Percentiles rank a stretch among this genome's conserved stretches.
Conservation (phyloP, 495 filamentous ascomycete species). For the Tuber melanosporum region DNA sequence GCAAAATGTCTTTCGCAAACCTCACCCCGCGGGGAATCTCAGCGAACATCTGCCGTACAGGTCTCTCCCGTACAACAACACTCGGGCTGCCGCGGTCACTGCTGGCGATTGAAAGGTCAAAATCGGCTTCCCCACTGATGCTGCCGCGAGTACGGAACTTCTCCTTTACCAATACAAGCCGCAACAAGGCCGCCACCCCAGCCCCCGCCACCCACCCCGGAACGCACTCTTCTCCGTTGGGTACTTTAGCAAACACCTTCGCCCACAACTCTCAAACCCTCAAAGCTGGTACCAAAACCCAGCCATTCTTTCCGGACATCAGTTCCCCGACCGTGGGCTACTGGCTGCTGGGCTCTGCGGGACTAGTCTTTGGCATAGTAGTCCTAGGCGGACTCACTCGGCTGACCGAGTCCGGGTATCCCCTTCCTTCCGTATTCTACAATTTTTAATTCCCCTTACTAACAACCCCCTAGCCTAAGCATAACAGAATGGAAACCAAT, state of each 20-base stretch:
- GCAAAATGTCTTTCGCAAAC: neutral
- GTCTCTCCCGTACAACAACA: neutral
- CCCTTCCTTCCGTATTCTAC: neutral
- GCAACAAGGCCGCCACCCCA: slow-evolving; percentile 9
- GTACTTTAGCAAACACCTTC: slow-evolving; percentile 29
- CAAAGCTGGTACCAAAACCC: slow-evolving; percentile 10
- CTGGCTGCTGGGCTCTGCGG: slow-evolving; percentile 87
- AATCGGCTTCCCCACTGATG: neutral
- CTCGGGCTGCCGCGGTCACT: neutral
- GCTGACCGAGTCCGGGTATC: slow-evolving; percentile 89
- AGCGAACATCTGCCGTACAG: neutral
- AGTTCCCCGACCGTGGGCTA: slow-evolving; percentile 72
- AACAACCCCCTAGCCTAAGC: slow-evolving; percentile 58
- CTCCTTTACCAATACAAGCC: slow-evolving; percentile 24
- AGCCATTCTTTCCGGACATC: slow-evolving; percentile 60
- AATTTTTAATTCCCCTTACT: slow-evolving; percentile 8
- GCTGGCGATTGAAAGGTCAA: neutral
- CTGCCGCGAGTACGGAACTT: slow-evolving; percentile 15
- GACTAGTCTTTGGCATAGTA: slow-evolving; percentile 91
- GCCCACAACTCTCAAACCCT: slow-evolving; percentile 21
- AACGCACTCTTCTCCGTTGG: slow-evolving; percentile 25
- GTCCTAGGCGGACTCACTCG: slow-evolving; percentile 89
- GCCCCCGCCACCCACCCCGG: neutral
- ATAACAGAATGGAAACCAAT: slow-evolving; percentile 99
- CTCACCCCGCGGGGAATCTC: neutral